Evolutionary conservation across 2,329 filamentous ascomycete species (phyloP).

Genomic region (Calonectria honghensis): DNA sequence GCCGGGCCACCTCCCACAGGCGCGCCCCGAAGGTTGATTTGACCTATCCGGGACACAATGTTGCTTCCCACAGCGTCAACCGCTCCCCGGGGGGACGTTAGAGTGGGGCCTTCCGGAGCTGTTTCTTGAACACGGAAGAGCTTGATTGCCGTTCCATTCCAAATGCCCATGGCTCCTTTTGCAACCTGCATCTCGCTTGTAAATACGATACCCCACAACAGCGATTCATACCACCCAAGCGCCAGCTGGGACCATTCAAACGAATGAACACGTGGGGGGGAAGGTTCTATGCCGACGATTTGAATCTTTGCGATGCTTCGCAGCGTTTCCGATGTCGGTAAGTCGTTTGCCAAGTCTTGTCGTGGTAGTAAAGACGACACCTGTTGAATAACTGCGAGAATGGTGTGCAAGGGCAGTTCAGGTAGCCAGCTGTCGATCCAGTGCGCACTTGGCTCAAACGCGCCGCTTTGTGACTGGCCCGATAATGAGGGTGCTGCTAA

Average conservation of each 20-base stretch:
- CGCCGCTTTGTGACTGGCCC: conserved; percentile 72
- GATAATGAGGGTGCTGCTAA: conserved; percentile 79
- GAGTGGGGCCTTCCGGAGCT: conserved; percentile 84
- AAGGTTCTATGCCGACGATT: conserved; percentile 84
- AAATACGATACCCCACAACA: conserved; percentile 96
- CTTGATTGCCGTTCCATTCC: conserved; percentile 92
- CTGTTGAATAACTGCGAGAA: conserved; percentile 84
- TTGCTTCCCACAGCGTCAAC: conserved; percentile 96
- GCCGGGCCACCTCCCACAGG: conserved; percentile 51
- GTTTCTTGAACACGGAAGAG: conserved; percentile 94
- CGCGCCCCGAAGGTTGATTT: conserved; percentile 80
- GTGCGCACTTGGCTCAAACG: conserved; percentile 85
- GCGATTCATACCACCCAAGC: conserved; percentile 95
- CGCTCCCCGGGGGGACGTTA: conserved; percentile 90
- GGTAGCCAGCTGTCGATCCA: conserved; percentile 98
- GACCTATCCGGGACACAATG: conserved; percentile 89
- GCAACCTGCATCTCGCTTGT: conserved; percentile 90
- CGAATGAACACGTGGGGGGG: conserved; percentile 85
- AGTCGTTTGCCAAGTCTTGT: conserved; percentile 66
- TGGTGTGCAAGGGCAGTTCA: conserved; percentile 90
- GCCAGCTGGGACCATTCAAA: conserved; percentile 96
- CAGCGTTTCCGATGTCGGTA: conserved; percentile 67
- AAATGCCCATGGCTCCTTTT: conserved; percentile 91
- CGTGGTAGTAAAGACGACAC: conserved; percentile 74
- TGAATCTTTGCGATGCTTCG: conserved; percentile 75